Percentiles rank a stretch among this genome's conserved stretches.
These are phyloP conservation scores for Pharus latifolius DNA, from an alignment of 176 grass and related monocot species.

Conservation along the genomic window DNA sequence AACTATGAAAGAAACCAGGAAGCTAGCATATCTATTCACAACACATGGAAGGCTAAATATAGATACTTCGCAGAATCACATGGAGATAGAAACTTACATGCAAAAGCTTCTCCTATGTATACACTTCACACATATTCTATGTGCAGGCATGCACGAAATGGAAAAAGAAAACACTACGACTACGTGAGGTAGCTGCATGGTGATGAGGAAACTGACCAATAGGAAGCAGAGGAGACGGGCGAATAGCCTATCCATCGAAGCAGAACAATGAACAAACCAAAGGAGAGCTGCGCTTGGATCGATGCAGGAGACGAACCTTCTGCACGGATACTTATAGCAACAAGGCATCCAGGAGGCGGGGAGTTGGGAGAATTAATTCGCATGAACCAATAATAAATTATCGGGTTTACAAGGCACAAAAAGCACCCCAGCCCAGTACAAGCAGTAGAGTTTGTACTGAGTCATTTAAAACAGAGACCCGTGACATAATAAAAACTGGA, in stretches of 20 bases:
- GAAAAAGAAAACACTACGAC: not conserved
- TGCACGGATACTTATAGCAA: conserved; percentile 20
- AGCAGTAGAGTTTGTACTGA: not conserved
- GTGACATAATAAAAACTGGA: not conserved
- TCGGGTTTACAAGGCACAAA: not conserved
- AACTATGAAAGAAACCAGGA: no score
- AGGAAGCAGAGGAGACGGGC: conserved; percentile 25
- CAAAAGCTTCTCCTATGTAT: no score
- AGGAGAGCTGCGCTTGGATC: not conserved
- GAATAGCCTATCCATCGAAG: conserved; percentile 19
- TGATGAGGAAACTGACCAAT: conserved; percentile 34
- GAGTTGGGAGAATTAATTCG: conserved; percentile 26
- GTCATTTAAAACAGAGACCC: not conserved
- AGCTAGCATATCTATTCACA: no score
- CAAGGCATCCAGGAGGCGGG: not conserved
- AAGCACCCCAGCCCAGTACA: no score
- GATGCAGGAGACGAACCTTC: conserved; percentile 15
- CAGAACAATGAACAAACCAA: conserved; percentile 2
- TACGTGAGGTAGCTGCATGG: not conserved
- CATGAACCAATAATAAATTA: not conserved
- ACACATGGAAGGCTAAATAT: no score
- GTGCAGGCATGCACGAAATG: not conserved
- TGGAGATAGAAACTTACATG: no score
- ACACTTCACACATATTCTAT: not conserved
- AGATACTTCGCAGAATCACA: no score